These are phyloP conservation scores for Tanacetum coccineum DNA, from an alignment of 129 eudicot species.

Conservation along the genomic window DNA sequence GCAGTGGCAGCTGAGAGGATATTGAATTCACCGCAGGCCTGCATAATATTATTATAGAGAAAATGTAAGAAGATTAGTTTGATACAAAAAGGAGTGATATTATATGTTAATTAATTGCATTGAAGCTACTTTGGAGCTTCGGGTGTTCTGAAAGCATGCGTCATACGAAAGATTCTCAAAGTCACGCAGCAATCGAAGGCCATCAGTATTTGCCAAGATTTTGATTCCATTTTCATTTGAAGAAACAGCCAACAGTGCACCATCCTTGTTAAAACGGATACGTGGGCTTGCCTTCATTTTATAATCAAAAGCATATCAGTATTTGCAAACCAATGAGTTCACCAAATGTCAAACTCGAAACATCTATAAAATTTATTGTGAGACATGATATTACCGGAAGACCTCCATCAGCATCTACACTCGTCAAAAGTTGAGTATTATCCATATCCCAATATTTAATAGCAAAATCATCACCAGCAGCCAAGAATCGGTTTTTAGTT, in stretches of 20 bases:
- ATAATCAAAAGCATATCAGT: slow-evolving; percentile 1
- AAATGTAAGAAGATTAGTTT: neutral
- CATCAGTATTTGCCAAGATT: slow-evolving; percentile 70
- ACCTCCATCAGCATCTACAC: slow-evolving; percentile 81
- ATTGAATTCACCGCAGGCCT: slow-evolving; percentile 67
- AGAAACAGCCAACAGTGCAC: slow-evolving; percentile 72
- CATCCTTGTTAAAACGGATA: slow-evolving; percentile 80
- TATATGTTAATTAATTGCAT: neutral
- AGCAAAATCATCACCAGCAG: slow-evolving; percentile 84
- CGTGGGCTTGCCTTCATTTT: slow-evolving; percentile 66
- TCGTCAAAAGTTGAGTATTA: slow-evolving; percentile 59
- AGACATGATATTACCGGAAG: slow-evolving; percentile 52
- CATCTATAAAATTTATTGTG: neutral
- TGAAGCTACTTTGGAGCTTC: slow-evolving; percentile 55
- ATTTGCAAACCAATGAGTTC: neutral
- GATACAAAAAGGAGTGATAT: neutral
- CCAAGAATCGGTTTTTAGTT: slow-evolving; percentile 73
- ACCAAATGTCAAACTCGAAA: neutral
- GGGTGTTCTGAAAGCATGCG: slow-evolving; percentile 64
- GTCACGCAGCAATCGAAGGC: slow-evolving; percentile 64
- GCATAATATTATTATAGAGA: slow-evolving; percentile 19
- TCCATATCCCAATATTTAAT: slow-evolving; percentile 94
- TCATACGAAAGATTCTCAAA: slow-evolving; percentile 73
- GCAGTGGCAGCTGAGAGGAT: slow-evolving; percentile 51
- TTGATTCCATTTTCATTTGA: slow-evolving; percentile 75